Conservation (phyloP, 768 basidiomycete species). For the Tylopilus sp. region DNA sequence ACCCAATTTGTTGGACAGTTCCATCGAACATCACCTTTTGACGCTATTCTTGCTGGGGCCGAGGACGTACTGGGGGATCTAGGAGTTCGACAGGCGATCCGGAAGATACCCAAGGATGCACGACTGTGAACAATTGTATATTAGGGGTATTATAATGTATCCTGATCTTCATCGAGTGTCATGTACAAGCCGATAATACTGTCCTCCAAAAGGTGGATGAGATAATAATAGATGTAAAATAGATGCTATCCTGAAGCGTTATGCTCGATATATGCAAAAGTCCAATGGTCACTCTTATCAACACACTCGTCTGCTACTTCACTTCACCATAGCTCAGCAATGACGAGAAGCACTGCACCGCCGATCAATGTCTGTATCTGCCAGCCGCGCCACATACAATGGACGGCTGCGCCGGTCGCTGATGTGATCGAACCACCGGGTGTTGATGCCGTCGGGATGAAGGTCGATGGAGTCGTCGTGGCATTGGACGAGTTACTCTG, state of each 20-base stretch:
- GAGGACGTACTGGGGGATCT: slow-evolving; percentile 74
- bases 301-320: neutral
- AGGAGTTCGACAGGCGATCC: slow-evolving; percentile 70
- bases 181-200: slow-evolving; percentile 8
- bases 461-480: neutral
- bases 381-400: neutral
- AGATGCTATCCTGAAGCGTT: slow-evolving; percentile 3
- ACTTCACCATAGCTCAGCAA: slow-evolving; percentile 11
- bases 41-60: slow-evolving; percentile 79
- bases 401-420: neutral
- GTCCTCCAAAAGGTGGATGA: neutral
- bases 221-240: slow-evolving; percentile 3
- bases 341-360: slow-evolving; percentile 2
- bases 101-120: slow-evolving; percentile 58
- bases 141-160: neutral
- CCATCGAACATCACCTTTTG: slow-evolving; percentile 80
- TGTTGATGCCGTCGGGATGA: slow-evolving; percentile 1
- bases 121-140: slow-evolving; percentile 34
- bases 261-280: neutral
- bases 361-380: slow-evolving; percentile 2
- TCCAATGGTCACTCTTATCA: neutral
- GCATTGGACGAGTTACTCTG: slow-evolving; percentile 18
- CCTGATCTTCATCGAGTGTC: neutral
- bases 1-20: slow-evolving; percentile 42
- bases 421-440: neutral